These are phyloP conservation scores for Polyporus tsugae DNA, from an alignment of 1,284 basidiomycete genomes.

Conservation along the genomic window DNA sequence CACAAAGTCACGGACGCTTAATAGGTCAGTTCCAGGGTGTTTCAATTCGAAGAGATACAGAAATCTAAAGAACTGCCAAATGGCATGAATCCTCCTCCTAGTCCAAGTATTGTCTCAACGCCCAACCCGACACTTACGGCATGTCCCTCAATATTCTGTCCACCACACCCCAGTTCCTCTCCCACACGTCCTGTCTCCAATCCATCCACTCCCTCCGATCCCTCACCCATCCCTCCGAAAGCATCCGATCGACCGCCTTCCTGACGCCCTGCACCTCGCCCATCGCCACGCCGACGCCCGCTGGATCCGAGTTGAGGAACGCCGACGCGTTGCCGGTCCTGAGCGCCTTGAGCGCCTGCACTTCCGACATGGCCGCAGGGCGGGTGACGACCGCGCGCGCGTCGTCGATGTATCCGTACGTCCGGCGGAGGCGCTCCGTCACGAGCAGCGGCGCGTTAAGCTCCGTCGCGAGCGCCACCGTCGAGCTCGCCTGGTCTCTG, in stretches of 20 bases:
- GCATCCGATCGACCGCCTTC: constrained; percentile 30
- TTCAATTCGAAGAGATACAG: neutral
- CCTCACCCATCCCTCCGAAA: constrained; percentile 32
- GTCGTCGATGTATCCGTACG: constrained; percentile 49
- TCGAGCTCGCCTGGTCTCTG: constrained; percentile 48
- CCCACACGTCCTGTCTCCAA: constrained; percentile 34
- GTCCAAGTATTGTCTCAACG: neutral
- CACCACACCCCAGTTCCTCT: constrained; percentile 30
- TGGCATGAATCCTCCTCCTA: neutral
- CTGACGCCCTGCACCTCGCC: constrained; percentile 23
- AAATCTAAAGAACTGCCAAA: neutral
- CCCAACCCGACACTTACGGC: constrained; percentile 11
- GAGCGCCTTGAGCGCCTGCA: constrained; percentile 46
- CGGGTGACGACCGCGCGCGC: constrained; percentile 45
- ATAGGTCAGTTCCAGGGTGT: neutral
- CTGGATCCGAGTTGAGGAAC: constrained; percentile 32
- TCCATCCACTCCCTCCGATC: constrained; percentile 24
- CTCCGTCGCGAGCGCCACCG: constrained; percentile 47
- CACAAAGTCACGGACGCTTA: neutral
- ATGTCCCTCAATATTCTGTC: constrained; percentile 33
- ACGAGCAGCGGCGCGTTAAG: constrained; percentile 48
- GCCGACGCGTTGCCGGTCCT: constrained; percentile 37
- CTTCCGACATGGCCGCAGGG: constrained; percentile 47
- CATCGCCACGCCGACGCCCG: constrained; percentile 24
- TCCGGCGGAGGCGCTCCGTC: constrained; percentile 43